phyloP scores from a whole-genome alignment of 2,329 filamentous ascomycete species.

The Diaporthe sp. region DNA sequence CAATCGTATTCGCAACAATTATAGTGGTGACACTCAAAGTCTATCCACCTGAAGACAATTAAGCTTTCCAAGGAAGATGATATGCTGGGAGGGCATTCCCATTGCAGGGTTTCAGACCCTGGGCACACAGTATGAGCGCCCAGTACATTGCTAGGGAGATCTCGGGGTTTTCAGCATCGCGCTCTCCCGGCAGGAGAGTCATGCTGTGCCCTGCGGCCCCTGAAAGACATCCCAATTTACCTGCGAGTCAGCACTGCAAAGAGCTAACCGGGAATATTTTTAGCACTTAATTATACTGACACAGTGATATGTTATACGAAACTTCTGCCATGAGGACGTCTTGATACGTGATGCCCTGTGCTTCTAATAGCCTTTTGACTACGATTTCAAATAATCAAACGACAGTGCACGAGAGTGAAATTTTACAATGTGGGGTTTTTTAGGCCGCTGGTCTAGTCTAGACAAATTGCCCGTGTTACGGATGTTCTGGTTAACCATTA shows the following conservation, averaged over 20 bases:
- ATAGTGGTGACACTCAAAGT: background rate
- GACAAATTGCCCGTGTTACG: no score
- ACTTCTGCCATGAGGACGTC: background rate
- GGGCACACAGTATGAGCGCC: conserved; percentile 10
- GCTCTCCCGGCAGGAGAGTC: background rate
- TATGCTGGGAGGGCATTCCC: background rate
- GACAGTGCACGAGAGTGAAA: no score
- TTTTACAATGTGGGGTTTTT: no score
- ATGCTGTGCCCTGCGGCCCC: background rate
- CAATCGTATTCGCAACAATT: background rate
- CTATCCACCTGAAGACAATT: no score
- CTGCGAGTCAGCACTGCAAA: background rate
- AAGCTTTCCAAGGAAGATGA: background rate
- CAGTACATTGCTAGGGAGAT: background rate
- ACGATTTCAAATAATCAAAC: no score
- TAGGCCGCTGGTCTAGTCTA: no score
- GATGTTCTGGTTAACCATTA: no score
- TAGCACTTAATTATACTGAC: background rate
- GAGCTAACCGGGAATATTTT: background rate
- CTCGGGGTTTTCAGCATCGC: background rate
- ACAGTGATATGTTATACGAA: background rate
- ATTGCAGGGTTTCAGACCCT: background rate
- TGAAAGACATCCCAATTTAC: background rate
- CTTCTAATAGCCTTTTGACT: no score
- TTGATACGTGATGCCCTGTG: background rate